A percentile compares a stretch with the other conserved stretches of the same genome.
Conservation (phyloP, 2,329 filamentous ascomycete species). For the Lecanicillium sp. region DNA sequence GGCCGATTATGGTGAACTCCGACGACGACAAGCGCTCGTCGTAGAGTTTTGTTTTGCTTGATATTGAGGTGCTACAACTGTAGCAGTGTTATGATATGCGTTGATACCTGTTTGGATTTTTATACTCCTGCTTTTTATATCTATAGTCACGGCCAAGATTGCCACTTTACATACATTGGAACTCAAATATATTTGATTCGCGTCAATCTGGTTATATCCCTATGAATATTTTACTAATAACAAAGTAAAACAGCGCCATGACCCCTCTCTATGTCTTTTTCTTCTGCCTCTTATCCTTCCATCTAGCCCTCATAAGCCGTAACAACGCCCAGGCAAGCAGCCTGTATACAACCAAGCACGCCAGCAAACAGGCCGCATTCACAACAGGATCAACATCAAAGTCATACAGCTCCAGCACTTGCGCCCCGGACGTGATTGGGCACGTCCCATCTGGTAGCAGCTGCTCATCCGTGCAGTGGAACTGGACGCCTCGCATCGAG, state of each 20-base stretch:
- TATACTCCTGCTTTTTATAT: too few species aligned
- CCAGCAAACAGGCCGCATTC: constrained; percentile 56
- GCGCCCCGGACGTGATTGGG: constrained; percentile 55
- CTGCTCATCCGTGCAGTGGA: constrained; percentile 57
- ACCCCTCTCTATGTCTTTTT: too few species aligned
- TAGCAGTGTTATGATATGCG: too few species aligned
- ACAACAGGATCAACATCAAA: constrained; percentile 53
- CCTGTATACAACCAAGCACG: constrained; percentile 58
- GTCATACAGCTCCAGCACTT: constrained; percentile 61
- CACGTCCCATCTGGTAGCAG: constrained; percentile 53
- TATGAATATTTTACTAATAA: too few species aligned
- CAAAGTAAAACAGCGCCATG: too few species aligned
- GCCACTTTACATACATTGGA: too few species aligned
- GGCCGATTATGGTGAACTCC: background rate
- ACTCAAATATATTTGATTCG: too few species aligned
- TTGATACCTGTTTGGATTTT: too few species aligned
- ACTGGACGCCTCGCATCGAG: constrained; percentile 50
- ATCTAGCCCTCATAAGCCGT: constrained; percentile 45
- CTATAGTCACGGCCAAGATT: too few species aligned
- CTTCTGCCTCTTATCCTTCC: constrained; percentile 26
- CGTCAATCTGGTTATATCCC: too few species aligned
- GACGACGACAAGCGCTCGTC: constrained; percentile 6
- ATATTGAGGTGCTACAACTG: too few species aligned
- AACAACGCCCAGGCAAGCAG: constrained; percentile 54
- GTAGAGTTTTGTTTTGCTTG: background rate